Evolutionary conservation across 2,329 filamentous ascomycete species (phyloP), one percentile per base, ranked within the genome.

Genomic region (Botrytis byssoidea): DNA sequence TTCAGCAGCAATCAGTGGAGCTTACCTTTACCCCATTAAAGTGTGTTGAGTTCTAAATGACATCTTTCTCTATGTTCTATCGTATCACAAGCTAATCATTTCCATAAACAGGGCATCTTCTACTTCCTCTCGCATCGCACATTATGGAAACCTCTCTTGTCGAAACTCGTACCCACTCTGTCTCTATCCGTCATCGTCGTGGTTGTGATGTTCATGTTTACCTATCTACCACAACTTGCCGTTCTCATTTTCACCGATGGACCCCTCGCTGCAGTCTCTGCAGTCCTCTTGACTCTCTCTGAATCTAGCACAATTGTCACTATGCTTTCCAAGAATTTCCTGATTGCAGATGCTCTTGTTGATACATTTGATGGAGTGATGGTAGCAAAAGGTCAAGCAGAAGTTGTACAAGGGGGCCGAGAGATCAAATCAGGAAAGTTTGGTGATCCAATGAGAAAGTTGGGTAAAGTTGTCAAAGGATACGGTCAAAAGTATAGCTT

Each of bases 21-120:
- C 94, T 37, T 97, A 96, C 81, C 83, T 97, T 76, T 98, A 97
- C 83, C 95, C 95, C 40, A 86, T 98, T 83, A 94, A 88, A 85
- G 86, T 88, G 81, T 46, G 75, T 71, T 32, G 35, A 9, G 44
- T 22, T 55, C 16, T 10, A 25, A 46, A n/a, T 37, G 37, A 51
- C 6, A 51, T 32, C 18, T n/a, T 42, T 37, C 44, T 73, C 57
- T 57, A 65, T 61, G 40, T 71, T 48, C 25, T 66, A 68, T 12
- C 65, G 51, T 57, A 71, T 76, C 70, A 76, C 75, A 44, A 70
- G 32, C 57, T 74, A 57, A 74, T 25, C 22, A 22, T 32, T 75
- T 69, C 66, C 69, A 16, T 32, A n/a, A 74, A 77, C 25, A 88
- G 86, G 89, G 89, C 3, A 88, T 91, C 70, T 77, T 86, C 79